These are phyloP conservation scores for Garcia nutans DNA, from an alignment of 345 rosid species.

Conservation along the genomic window DNA sequence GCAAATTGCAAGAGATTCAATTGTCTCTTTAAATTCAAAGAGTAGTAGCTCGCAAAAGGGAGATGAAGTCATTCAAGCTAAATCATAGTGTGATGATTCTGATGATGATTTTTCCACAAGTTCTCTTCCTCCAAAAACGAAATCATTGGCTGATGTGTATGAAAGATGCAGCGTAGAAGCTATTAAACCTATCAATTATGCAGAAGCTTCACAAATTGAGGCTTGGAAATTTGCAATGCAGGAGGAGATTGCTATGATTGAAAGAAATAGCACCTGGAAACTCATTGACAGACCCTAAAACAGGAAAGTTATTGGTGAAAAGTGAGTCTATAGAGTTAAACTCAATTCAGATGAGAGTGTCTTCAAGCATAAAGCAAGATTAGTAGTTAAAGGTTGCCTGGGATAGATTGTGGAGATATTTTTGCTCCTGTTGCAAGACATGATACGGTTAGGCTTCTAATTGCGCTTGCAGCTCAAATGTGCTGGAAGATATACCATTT, in stretches of 20 bases:
- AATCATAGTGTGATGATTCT: too few relatives aligned
- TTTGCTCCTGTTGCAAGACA: background rate
- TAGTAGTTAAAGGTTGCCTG: background rate
- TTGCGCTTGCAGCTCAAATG: background rate
- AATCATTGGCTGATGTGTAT: background rate
- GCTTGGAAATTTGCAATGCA: background rate
- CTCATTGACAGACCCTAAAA: background rate
- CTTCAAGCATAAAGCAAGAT: background rate
- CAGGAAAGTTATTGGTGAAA: too few relatives aligned
- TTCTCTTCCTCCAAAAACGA: too few relatives aligned
- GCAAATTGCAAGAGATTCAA: too few relatives aligned
- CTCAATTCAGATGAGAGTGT: background rate
- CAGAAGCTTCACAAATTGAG: background rate
- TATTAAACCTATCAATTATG: background rate
- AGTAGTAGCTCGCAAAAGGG: too few relatives aligned
- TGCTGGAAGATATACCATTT: background rate
- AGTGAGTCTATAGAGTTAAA: too few relatives aligned
- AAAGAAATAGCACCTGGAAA: background rate
- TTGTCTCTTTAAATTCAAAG: too few relatives aligned
- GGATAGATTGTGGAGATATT: background rate
- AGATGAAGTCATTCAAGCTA: too few relatives aligned
- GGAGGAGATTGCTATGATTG: background rate
- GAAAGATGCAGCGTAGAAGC: background rate
- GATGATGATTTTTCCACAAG: background rate
- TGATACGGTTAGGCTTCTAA: background rate